phyloP scores from a whole-genome alignment of 2,329 filamentous ascomycete genomes.

The Aspergillus sp. region DNA sequence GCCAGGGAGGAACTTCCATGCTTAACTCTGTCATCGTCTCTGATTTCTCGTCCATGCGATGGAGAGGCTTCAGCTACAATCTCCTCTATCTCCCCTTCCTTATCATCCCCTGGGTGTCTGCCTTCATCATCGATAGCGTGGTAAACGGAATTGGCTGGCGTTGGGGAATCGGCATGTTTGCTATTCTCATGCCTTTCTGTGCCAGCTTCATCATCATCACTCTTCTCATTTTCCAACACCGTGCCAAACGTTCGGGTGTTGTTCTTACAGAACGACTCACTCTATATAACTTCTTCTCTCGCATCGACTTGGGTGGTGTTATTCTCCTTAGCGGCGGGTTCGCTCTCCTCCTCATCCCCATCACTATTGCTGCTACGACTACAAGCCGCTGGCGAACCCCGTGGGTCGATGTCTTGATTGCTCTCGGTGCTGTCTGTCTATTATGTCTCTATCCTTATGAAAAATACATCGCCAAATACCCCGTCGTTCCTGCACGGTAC shows the following conservation, averaged over 20 bases:
- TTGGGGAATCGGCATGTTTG: constrained; percentile 43
- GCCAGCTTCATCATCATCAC: constrained; percentile 33
- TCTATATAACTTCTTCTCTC: constrained; percentile 24
- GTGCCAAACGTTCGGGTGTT: constrained; percentile 24
- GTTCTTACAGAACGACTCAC: constrained; percentile 19
- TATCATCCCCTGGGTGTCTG: constrained; percentile 38
- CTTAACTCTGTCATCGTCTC: constrained; percentile 40
- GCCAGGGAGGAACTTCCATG: constrained; percentile 36
- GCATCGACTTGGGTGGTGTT: constrained; percentile 38
- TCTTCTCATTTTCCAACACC: constrained; percentile 32
- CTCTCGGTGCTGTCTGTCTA: constrained; percentile 39
- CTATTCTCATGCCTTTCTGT: constrained; percentile 37
- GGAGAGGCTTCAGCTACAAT: constrained; percentile 35
- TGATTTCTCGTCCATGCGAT: constrained; percentile 38
- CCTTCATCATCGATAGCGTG: constrained; percentile 38
- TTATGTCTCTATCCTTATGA: constrained; percentile 47
- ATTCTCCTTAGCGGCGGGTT: constrained; percentile 47
- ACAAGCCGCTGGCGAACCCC: constrained; percentile 41
- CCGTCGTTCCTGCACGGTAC: constrained; percentile 44
- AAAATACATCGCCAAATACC: constrained; percentile 38
- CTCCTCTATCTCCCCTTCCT: constrained; percentile 37
- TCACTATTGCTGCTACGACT: constrained; percentile 42
- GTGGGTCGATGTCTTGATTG: constrained; percentile 44
- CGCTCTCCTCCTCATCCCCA: constrained; percentile 44
- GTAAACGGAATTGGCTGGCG: constrained; percentile 40